These are phyloP conservation scores for Oryza punctata DNA, from an alignment of 176 grass and related monocot genomes.

Conservation along the genomic window DNA sequence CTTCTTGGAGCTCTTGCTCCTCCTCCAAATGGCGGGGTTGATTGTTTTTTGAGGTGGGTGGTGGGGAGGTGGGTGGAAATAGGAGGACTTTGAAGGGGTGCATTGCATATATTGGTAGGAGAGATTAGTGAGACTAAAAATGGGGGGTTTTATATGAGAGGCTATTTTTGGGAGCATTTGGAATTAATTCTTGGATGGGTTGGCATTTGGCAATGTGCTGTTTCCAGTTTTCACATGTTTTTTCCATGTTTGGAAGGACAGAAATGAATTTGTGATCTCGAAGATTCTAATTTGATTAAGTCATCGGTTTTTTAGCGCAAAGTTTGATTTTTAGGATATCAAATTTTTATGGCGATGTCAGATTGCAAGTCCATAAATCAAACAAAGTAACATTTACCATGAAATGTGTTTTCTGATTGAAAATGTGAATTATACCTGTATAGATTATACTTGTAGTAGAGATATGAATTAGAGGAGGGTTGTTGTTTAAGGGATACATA, in stretches of 20 bases:
- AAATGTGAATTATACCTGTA: neutral
- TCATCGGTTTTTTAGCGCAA: neutral
- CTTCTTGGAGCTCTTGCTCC: conserved; percentile 15
- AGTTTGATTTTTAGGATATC: neutral
- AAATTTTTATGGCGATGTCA: too few relatives aligned
- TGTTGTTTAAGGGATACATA: neutral
- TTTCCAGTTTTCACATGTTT: neutral
- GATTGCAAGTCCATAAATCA: neutral
- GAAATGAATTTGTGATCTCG: neutral
- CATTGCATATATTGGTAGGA: conserved; percentile 30
- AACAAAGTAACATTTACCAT: neutral
- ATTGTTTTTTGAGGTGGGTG: conserved; percentile 35
- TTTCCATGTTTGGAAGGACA: neutral
- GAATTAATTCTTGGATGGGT: neutral
- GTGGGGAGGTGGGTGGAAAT: conserved; percentile 30
- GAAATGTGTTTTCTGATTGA: neutral
- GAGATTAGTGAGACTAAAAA: conserved; percentile 49
- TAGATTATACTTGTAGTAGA: neutral
- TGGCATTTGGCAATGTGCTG: neutral
- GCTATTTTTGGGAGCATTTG: conserved; percentile 22
- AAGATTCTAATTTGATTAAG: neutral
- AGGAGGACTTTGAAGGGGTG: conserved; percentile 19
- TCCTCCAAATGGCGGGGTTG: conserved; percentile 36
- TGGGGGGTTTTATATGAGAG: conserved; percentile 17
- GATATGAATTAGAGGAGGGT: neutral